Evolutionary conservation across 2,329 filamentous ascomycete genomes (phyloP), one percentile per base, ranked within the genome.

Genomic region (Sporothrix globosa): DNA sequence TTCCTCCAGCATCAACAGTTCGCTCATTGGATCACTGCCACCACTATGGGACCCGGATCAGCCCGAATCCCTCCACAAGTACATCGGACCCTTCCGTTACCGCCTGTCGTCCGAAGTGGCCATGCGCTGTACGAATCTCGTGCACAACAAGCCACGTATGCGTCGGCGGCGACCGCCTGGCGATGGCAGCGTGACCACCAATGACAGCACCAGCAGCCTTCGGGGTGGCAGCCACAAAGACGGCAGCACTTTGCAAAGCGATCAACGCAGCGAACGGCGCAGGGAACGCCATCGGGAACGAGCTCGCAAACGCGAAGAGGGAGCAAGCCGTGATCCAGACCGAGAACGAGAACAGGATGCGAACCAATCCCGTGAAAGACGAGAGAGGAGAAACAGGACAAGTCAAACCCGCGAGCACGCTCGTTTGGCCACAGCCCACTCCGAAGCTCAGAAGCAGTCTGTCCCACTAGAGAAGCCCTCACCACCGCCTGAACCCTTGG

Each of bases 91-190:
- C 13, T 73, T 79, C 53, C 75, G 73, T 2, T 77, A 77, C 60
- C 75, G 73, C 4, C 71, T 76, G 30, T 77, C 78, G 9, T 74
- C 74, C 2, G 79, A 80, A 24, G 76, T 75, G 21, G 78, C 78
- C 1, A 54, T 78, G 68, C 75, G 76, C 34, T 79, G 77, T 68
- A 72, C 74, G 7, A 79, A 79, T 34, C 74, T 80, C 39, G 78
- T 80, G 44, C 75, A 74, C 52, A 79, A 71, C 70, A 75, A 73
- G 52, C 78, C 78, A n/a, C 76, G 78, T 27, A 80, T 80, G 79
- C 77, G 78, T 10, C 77, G 74, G 71, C 75, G 78, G 63, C 73
- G 46, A 48, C 68, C 30, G 27, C 27, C 63, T 1, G 48, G 50
- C 34, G 68, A 46, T 11, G 30, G 52, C 39, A 53, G 34, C 48